Evolutionary conservation across 331 rosid genomes (phyloP).

Genomic region (Quercus phellos): DNA sequence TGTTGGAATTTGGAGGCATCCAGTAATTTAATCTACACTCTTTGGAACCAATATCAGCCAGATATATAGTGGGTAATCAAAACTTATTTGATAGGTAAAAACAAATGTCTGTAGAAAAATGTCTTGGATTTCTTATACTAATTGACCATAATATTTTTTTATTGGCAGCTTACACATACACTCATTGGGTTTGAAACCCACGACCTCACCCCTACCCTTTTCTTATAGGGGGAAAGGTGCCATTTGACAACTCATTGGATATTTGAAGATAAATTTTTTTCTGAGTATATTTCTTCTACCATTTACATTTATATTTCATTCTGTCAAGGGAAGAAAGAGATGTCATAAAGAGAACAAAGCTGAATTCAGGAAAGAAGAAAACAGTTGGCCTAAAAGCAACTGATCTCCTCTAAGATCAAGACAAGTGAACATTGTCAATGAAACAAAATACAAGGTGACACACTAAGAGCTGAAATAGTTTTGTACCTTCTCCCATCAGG

Average conservation of each 20-base stretch:
- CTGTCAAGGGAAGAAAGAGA: not conserved
- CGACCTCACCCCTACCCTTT: no score
- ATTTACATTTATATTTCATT: not conserved
- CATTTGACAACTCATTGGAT: no score
- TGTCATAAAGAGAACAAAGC: not conserved
- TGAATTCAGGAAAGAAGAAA: not conserved
- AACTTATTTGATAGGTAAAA: not conserved
- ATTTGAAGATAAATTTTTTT: not conserved
- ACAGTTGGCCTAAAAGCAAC: not conserved
- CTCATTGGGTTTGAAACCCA: no score
- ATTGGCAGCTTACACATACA: no score
- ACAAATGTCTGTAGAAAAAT: not conserved
- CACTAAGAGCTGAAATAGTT: not conserved
- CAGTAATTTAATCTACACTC: not conserved
- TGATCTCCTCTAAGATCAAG: not conserved
- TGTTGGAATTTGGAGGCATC: not conserved
- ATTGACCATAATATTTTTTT: not conserved
- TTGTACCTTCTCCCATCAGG: slow-evolving; percentile 82
- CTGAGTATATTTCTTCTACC: not conserved
- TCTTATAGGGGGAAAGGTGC: no score
- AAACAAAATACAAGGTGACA: not conserved
- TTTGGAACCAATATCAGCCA: not conserved
- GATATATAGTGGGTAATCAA: not conserved
- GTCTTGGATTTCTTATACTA: not conserved
- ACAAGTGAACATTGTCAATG: not conserved